Evolutionary conservation across 2,329 filamentous ascomycete species (phyloP).

Genomic region (Drechslerella stenobrocha): DNA sequence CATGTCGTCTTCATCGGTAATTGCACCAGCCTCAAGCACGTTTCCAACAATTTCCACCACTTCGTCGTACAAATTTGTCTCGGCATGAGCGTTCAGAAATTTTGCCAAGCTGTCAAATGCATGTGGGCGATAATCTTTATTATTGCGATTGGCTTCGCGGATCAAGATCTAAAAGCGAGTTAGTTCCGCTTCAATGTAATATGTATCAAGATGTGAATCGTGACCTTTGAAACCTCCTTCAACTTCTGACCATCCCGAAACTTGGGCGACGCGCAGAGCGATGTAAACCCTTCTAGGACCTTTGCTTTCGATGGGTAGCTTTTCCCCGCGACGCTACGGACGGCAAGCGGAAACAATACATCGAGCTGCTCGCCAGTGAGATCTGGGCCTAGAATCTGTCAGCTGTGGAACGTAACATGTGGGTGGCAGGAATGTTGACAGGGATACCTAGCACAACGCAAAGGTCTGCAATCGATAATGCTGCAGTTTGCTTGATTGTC

Average conservation of each 20-base stretch:
- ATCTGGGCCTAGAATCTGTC: conserved; percentile 57
- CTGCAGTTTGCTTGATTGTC: conserved; percentile 85
- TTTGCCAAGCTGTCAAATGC: conserved; percentile 73
- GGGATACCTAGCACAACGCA: conserved; percentile 68
- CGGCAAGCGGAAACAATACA: conserved; percentile 77
- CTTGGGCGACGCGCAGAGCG: conserved; percentile 60
- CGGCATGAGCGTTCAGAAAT: conserved; percentile 69
- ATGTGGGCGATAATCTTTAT: conserved; percentile 76
- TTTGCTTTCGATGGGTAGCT: conserved; percentile 91
- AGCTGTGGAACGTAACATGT: conserved; percentile 47
- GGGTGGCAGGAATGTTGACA: conserved; percentile 51
- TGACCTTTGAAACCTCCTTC: conserved; percentile 46
- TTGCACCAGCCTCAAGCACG: conserved; percentile 63
- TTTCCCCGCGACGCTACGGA: conserved; percentile 80
- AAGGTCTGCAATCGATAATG: conserved; percentile 75
- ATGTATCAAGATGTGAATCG: conserved; percentile 66
- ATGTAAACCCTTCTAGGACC: conserved; percentile 75
- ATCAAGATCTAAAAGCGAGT: conserved; percentile 65
- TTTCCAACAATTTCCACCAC: conserved; percentile 67
- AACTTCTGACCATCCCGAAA: conserved; percentile 31
- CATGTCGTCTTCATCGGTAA: conserved; percentile 66
- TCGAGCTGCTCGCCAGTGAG: conserved; percentile 66
- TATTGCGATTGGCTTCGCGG: conserved; percentile 89
- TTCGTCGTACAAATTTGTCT: conserved; percentile 71
- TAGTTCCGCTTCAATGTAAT: conserved; percentile 49